Evolutionary conservation across 2,329 filamentous ascomycete genomes (phyloP), one percentile per base, ranked within the genome.

Genomic region (Colletotrichum falcatum): DNA sequence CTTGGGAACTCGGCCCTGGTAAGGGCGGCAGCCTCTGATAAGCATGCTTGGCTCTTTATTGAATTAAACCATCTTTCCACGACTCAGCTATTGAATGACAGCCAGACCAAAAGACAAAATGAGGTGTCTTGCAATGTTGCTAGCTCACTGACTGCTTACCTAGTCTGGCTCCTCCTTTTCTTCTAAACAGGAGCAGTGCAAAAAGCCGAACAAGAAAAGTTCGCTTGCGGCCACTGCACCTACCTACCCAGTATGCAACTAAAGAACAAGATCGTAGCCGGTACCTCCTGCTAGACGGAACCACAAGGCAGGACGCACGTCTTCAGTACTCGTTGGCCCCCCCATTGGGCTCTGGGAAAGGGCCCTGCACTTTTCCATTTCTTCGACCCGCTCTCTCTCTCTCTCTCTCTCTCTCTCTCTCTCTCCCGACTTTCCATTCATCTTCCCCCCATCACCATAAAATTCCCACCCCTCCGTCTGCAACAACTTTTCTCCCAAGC

Each of bases 391-490:
- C 67, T 70, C 64, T 67, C 64, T 70, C 64, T 58, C 42, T n/a
- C 67, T 62, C 61, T 44, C 51, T n/a, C 62, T 60, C 66, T 67
- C 64, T 70, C 64, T 58, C 42, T n/a, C 67, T 62, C 61, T 44
- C 51, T n/a, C 62, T 60, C 64, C 67, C 65, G 51, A 61, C 61
- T 56, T 65, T 71, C 58, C 67, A 26, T 60, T 46, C 66, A 46
- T 61, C 55, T 61, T 66, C 65, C 61, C 54, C 65, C 65, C 59
- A 71, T 71, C 69, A 71, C 59, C 65, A 71, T 67, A 70, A 70
- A 69, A 65, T 69, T 65, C 61, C 46, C 54, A 68, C 61, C 53
- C 66, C 61, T 69, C 61, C 66, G 55, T 65, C 66, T 60, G 48
- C 66, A 69, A 26, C 67, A 70, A 53, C 64, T 71, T 70, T 70